Evolutionary conservation across 208 protist genomes (phyloP).

Genomic region (Leishmania tropica): DNA sequence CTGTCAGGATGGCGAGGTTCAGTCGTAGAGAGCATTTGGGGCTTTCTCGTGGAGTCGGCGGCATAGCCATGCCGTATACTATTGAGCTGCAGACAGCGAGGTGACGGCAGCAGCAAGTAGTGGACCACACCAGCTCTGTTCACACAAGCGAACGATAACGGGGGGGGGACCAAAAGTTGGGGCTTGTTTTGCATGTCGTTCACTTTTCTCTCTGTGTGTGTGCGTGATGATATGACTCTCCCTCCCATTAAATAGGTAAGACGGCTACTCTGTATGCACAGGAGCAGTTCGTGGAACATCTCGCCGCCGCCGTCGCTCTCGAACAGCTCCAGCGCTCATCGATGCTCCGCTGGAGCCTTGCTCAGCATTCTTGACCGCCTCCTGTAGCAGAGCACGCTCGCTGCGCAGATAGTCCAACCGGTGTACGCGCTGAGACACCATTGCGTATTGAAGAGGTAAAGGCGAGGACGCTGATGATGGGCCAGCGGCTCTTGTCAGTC

Average conservation of each 20-base stretch:
- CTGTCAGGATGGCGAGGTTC: not conserved
- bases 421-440: slow-evolving; percentile 32
- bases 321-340: not conserved
- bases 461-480: slow-evolving; percentile 1
- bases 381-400: slow-evolving; percentile 27
- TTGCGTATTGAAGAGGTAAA: slow-evolving; percentile 9
- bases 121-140: not conserved
- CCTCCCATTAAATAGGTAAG: not conserved
- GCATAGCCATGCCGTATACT: not conserved
- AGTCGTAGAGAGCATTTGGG: not conserved
- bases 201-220: not conserved
- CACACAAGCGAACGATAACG: not conserved
- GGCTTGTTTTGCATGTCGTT: not conserved
- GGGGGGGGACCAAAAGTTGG: not conserved
- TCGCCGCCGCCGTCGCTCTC: not conserved
- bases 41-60: not conserved
- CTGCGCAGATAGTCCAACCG: slow-evolving; percentile 47
- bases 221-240: no score
- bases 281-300: slow-evolving; percentile 10
- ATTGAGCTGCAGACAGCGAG: not conserved
- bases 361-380: slow-evolving; percentile 7
- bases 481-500: not conserved
- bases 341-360: not conserved
- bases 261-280: slow-evolving; percentile 1
- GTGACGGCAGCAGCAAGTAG: not conserved